Conservation (phyloP, 371 early-diverging fungal genomes). For the Phascolomyces articulosus region DNA sequence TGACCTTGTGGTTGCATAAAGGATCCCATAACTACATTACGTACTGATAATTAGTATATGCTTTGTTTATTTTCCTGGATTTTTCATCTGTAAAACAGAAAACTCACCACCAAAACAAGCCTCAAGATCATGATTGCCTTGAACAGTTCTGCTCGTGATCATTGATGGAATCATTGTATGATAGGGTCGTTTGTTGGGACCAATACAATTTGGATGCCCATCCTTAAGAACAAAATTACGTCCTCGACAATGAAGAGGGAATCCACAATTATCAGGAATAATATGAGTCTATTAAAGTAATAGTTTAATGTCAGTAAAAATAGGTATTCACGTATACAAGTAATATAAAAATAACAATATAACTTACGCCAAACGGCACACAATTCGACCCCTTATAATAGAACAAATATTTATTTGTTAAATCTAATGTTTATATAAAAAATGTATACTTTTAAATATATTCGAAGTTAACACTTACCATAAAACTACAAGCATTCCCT, state of each 20-base stretch:
- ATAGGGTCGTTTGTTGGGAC: constrained; percentile 75
- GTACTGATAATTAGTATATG: no score
- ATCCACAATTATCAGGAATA: constrained; percentile 69
- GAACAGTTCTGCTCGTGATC: constrained; percentile 42
- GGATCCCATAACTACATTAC: constrained; percentile 47
- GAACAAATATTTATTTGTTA: no score
- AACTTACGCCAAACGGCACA: constrained; percentile 59
- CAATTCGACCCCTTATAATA: constrained; percentile 53
- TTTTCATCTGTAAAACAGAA: no score
- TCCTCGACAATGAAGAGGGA: constrained; percentile 79
- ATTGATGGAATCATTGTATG: constrained; percentile 86
- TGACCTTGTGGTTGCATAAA: constrained; percentile 88
- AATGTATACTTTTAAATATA: no score
- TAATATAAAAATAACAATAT: neutral
- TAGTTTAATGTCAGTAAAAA: neutral
- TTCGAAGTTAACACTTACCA: no score
- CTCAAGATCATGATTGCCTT: constrained; percentile 40
- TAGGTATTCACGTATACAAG: neutral
- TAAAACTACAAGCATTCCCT: constrained; percentile 87
- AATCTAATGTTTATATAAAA: no score
- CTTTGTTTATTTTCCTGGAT: no score
- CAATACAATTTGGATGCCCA: constrained; percentile 70
- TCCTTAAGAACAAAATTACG: constrained; percentile 67
- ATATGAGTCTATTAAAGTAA: constrained; percentile 30
- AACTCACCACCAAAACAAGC: constrained; percentile 56